These are phyloP conservation scores for Auricularia auricula-judae DNA, from an alignment of 768 basidiomycete species.

Conservation along the genomic window DNA sequence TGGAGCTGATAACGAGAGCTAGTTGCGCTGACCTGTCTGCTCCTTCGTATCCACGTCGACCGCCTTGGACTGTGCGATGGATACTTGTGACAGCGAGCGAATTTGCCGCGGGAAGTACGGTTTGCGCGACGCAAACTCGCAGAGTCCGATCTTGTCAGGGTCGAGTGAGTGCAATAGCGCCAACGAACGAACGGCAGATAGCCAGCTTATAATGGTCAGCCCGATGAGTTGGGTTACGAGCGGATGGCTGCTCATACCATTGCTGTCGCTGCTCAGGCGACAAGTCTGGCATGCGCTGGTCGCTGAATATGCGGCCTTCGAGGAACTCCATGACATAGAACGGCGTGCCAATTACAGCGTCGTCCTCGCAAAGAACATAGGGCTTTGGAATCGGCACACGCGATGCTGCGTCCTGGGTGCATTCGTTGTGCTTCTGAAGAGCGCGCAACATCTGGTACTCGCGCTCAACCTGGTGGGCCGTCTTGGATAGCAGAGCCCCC, in stretches of 20 bases:
- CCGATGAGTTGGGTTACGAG: background rate
- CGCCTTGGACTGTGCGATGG: conserved; percentile 61
- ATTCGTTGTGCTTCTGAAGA: conserved; percentile 61
- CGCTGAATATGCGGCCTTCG: conserved; percentile 88
- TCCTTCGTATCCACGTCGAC: conserved; percentile 53
- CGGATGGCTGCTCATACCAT: conserved; percentile 39
- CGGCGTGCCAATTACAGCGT: conserved; percentile 65
- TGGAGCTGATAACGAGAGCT: background rate
- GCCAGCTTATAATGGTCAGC: conserved; percentile 42
- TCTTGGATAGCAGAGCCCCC: conserved; percentile 75
- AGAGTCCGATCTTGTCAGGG: conserved; percentile 56
- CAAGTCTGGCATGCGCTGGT: conserved; percentile 61
- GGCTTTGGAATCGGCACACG: conserved; percentile 80
- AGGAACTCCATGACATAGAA: conserved; percentile 98
- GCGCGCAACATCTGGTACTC: conserved; percentile 78
- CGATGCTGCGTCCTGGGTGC: conserved; percentile 34
- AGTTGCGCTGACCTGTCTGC: conserved; percentile 18
- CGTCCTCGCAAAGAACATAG: conserved; percentile 73
- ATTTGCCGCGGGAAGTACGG: conserved; percentile 93
- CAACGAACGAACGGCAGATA: conserved; percentile 62
- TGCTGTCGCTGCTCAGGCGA: conserved; percentile 49
- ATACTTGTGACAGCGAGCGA: conserved; percentile 75
- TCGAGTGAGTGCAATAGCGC: conserved; percentile 54
- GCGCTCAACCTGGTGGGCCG: conserved; percentile 91
- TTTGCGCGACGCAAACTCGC: conserved; percentile 57